These are phyloP conservation scores for Pisolithus marmoratus DNA, from an alignment of 768 basidiomycete genomes.

Conservation along the genomic window DNA sequence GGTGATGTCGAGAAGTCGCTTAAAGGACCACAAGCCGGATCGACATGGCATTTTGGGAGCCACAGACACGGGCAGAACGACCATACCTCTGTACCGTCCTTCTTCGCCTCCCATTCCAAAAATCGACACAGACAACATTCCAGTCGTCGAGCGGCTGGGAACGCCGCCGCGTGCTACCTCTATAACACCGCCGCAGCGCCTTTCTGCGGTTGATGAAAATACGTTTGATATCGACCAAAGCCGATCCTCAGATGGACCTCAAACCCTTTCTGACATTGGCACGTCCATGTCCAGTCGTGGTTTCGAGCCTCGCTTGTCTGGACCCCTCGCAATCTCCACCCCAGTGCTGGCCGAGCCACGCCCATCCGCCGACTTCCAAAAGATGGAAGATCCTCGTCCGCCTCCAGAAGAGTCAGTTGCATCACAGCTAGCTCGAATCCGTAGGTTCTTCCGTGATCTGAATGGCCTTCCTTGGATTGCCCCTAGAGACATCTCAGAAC, in stretches of 20 bases:
- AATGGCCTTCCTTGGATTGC: constrained; percentile 44
- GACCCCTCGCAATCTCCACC: constrained; percentile 25
- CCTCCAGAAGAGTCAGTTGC: constrained; percentile 29
- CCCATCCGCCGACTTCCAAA: constrained; percentile 42
- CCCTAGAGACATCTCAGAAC: constrained; percentile 38
- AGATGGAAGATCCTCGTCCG: constrained; percentile 42
- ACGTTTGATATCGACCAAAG: constrained; percentile 12
- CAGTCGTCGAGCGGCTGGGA: constrained; percentile 23
- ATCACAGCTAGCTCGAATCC: constrained; percentile 32
- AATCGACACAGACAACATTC: constrained; percentile 24
- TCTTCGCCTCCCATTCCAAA: constrained; percentile 13
- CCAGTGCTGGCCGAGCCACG: constrained; percentile 30
- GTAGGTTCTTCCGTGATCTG: constrained; percentile 33
- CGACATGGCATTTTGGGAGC: constrained; percentile 5
- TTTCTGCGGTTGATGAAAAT: constrained; percentile 20
- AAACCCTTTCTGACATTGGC: constrained; percentile 15
- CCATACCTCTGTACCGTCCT: constrained; percentile 17
- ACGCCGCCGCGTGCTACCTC: constrained; percentile 21
- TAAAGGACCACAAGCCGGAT: constrained; percentile 22
- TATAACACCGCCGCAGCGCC: constrained; percentile 19
- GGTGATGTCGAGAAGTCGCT: constrained; percentile 27
- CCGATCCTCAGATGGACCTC: constrained; percentile 10
- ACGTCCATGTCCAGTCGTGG: constrained; percentile 22
- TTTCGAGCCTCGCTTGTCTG: constrained; percentile 16
- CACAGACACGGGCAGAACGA: constrained; percentile 8